Percentiles rank a stretch among this genome's conserved stretches.
phyloP scores from a whole-genome alignment of 1,284 basidiomycete species.

The Ustilago crameri region DNA sequence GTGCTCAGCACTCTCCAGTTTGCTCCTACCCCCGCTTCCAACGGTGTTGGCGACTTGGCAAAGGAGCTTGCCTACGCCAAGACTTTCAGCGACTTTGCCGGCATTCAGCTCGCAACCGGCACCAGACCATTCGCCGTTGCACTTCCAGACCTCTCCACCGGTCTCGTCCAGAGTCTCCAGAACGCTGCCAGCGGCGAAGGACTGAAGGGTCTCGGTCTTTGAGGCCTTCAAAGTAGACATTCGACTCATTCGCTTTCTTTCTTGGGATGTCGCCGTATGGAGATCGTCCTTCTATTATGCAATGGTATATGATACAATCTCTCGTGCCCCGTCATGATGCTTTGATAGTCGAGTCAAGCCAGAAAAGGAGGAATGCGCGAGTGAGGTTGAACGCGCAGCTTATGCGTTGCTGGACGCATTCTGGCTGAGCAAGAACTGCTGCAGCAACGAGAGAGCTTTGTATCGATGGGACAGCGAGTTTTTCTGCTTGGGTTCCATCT shows the following conservation, averaged over 20 bases:
- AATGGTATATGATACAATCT: constrained; percentile 10
- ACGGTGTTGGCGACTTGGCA: constrained; percentile 47
- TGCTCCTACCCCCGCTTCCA: constrained; percentile 44
- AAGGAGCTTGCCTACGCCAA: constrained; percentile 45
- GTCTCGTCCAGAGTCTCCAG: constrained; percentile 22
- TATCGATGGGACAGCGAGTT: constrained; percentile 81
- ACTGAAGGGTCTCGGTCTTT: constrained; percentile 2
- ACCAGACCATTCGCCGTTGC: constrained; percentile 47
- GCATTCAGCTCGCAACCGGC: constrained; percentile 43
- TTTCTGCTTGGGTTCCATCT: constrained; percentile 61
- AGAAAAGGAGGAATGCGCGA: too few species aligned
- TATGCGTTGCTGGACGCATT: not conserved
- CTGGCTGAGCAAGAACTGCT: constrained; percentile 73
- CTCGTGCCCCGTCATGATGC: not conserved
- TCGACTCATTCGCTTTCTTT: not conserved
- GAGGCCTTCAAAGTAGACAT: not conserved
- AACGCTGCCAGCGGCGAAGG: constrained; percentile 4
- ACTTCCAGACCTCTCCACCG: constrained; percentile 27
- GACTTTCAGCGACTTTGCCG: constrained; percentile 45
- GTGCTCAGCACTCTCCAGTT: constrained; percentile 49
- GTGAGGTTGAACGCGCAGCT: too few species aligned
- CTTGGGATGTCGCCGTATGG: not conserved
- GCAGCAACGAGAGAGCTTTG: constrained; percentile 84
- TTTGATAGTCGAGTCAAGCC: not conserved
- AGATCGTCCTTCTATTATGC: not conserved